Evolutionary conservation across 1,284 basidiomycete species (phyloP).

Genomic region (Irpex rosettiformis): DNA sequence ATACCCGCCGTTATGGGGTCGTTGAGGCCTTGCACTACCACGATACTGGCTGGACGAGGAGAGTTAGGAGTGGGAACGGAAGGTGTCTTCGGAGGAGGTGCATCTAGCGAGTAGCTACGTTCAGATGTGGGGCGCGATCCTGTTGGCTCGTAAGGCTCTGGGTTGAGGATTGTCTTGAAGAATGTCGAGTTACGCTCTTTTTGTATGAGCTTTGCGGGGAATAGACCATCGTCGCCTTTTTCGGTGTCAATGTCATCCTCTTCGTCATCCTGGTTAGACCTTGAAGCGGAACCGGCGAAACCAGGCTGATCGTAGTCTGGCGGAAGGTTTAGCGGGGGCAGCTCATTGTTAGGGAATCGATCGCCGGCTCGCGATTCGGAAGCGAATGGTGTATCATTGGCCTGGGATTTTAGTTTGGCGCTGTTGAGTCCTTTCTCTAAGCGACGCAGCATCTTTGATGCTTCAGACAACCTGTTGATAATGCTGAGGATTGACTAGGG

Average conservation of each 20-base stretch:
- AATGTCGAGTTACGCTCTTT: conserved; percentile 66
- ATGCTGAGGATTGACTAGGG: background rate
- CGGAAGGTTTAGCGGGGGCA: conserved; percentile 43
- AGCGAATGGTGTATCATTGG: conserved; percentile 26
- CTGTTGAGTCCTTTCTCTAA: conserved; percentile 78
- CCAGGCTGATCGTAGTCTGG: conserved; percentile 30
- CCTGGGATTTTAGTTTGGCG: conserved; percentile 66
- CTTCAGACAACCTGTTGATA: conserved; percentile 66
- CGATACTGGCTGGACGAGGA: conserved; percentile 15
- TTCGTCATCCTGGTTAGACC: conserved; percentile 30
- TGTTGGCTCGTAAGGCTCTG: conserved; percentile 49
- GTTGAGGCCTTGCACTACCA: conserved; percentile 33
- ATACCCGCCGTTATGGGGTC: conserved; percentile 71
- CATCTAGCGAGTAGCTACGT: conserved; percentile 20
- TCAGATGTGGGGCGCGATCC: conserved; percentile 20
- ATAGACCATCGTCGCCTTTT: conserved; percentile 55
- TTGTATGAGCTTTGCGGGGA: conserved; percentile 68
- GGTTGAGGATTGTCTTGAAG: conserved; percentile 78
- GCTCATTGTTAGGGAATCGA: conserved; percentile 41
- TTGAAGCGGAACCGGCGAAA: conserved; percentile 24
- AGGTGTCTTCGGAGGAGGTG: conserved; percentile 22
- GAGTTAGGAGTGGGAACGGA: conserved; percentile 21
- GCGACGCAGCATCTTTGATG: conserved; percentile 81
- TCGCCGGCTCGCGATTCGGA: conserved; percentile 32
- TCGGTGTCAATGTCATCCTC: conserved; percentile 69